Evolutionary conservation across 1,284 basidiomycete species (phyloP).

Genomic region (Rhizoctonia solani): DNA sequence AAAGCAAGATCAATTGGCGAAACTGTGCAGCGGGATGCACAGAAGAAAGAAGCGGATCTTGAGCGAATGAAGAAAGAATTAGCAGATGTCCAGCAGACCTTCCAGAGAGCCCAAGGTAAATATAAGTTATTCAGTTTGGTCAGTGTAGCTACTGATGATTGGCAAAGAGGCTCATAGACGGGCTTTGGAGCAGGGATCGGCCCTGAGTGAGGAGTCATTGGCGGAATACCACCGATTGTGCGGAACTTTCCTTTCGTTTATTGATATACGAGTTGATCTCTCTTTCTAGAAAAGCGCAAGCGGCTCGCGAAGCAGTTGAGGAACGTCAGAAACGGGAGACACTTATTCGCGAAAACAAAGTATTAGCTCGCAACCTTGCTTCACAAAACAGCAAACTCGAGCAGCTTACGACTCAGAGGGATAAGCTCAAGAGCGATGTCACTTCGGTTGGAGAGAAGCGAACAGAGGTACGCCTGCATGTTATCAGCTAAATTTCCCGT

Average conservation of each 20-base stretch:
- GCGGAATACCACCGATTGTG: slow-evolving; percentile 87
- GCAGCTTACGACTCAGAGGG: slow-evolving; percentile 64
- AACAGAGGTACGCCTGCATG: slow-evolving; percentile 54
- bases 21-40: slow-evolving; percentile 69
- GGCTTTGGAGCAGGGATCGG: slow-evolving; percentile 73
- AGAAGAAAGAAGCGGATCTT: slow-evolving; percentile 67
- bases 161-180: slow-evolving; percentile 71
- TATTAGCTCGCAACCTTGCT: slow-evolving; percentile 62
- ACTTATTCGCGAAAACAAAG: slow-evolving; percentile 83
- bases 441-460: slow-evolving; percentile 60
- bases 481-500: slow-evolving; percentile 7
- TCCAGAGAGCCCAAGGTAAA: slow-evolving; percentile 76
- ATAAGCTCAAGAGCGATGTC: slow-evolving; percentile 62
- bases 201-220: slow-evolving; percentile 80
- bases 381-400: slow-evolving; percentile 61
- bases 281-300: slow-evolving; percentile 66
- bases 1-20: slow-evolving; percentile 68
- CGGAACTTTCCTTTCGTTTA: slow-evolving; percentile 43
- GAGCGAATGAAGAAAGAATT: slow-evolving; percentile 66
- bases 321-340: slow-evolving; percentile 88
- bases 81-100: slow-evolving; percentile 65
- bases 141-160: not conserved
- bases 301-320: slow-evolving; percentile 77
- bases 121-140: slow-evolving; percentile 33
- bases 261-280: not conserved